phyloP scores from a whole-genome alignment of 306 rosid species.

The Crotalaria pallida region DNA sequence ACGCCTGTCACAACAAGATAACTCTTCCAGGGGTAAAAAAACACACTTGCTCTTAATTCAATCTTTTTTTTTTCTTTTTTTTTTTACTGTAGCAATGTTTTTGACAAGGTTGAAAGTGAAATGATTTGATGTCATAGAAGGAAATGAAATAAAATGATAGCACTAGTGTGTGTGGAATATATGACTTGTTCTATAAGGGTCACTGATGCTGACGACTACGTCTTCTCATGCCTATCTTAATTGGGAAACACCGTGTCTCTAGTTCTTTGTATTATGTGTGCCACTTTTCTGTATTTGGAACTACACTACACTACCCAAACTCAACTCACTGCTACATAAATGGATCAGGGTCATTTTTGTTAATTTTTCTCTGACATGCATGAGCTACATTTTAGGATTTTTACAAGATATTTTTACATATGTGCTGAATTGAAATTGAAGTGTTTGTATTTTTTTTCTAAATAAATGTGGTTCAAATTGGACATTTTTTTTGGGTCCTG shows the following conservation, averaged over 20 bases:
- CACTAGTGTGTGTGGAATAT: background rate
- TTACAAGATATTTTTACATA: background rate
- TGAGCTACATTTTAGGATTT: background rate
- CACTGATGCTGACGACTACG: background rate
- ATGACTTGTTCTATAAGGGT: background rate
- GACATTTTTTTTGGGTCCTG: background rate
- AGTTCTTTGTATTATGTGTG: background rate
- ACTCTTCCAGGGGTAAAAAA: constrained; percentile 58
- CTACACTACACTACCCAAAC: background rate
- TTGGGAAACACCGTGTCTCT: background rate
- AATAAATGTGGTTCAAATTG: background rate
- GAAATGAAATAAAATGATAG: too few relatives aligned
- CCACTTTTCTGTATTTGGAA: constrained; percentile 3
- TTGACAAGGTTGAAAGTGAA: background rate
- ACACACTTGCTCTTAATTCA: too few relatives aligned
- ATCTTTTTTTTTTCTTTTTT: too few relatives aligned
- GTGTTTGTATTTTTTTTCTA: background rate
- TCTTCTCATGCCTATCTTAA: background rate
- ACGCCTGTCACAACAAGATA: constrained; percentile 71
- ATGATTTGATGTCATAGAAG: background rate
- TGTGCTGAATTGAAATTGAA: background rate
- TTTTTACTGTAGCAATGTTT: background rate
- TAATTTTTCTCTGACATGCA: background rate
- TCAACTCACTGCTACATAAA: background rate
- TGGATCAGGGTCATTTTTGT: background rate